Base-by-base conservation (phyloP, 2,329 filamentous ascomycete genomes). In the Aspergillus pseudoglaucus region DNA sequence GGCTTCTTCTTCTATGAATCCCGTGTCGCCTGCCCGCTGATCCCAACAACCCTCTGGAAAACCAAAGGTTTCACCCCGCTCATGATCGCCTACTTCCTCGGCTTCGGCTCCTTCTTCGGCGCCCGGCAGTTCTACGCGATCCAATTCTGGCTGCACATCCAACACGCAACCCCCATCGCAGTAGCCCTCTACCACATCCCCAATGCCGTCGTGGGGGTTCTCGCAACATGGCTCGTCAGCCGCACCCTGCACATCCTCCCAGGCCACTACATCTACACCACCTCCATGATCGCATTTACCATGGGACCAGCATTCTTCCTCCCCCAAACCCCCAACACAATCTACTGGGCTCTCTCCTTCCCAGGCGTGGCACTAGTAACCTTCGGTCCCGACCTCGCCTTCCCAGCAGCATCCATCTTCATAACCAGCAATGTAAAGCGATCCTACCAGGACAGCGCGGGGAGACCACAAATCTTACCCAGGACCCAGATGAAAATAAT, bases 321-420 rank as follows among this genome's bases (percentile, higher is more conserved):
- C 6, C 68, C 60, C 5, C 72, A 75, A 48, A 71, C 62, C 0
- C 57, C 70, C 0, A 57, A 54, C 9, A 72, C 73, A 0, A 64
- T 50, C 1, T 76, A 75, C 60, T 76, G 72, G 70, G 68, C 68
- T 0, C 63, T 75, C 3, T 71, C 70, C 0, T 61, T 75, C 50
- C 72, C 72, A 0, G 72, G 72, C 0, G 65, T 75, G 1, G 66
- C 65, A 1, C 58, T 76, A 0, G 71, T 72, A 0, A 75, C 72
- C 0, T 75, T 76, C 41, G 73, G 73, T 0, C 73, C 73, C 0
- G 73, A 76, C 42, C 59, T 75, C 45, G 69, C 69, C 23, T 76
- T 75, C 49, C 72, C 73, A 0, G 73, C 73, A 0, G 72, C 72
- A 1, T 70, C 69, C n/a, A 75, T 75, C 40, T 75, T 75, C 57